A percentile compares a stretch with the other conserved stretches of the same genome.
Conservation (phyloP, 2,329 filamentous ascomycete genomes). For the Seiridium unicorne region DNA sequence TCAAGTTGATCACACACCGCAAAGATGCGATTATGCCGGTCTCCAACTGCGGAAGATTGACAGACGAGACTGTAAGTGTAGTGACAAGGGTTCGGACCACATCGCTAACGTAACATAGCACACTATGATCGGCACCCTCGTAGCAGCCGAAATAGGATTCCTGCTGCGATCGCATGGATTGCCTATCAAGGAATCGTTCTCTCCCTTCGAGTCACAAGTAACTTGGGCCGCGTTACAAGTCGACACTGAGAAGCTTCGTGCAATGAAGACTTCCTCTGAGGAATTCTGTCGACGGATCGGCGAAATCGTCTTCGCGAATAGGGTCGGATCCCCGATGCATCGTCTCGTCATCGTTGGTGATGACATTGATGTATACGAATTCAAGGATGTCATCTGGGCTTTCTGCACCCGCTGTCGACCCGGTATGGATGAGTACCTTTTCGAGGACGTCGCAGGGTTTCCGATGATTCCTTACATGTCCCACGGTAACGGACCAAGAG, state of each 20-base stretch:
- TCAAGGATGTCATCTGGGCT: constrained; percentile 47
- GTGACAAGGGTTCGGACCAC: neutral
- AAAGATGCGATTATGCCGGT: constrained; percentile 46
- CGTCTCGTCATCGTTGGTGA: constrained; percentile 44
- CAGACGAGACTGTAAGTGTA: constrained; percentile 35
- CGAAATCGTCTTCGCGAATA: constrained; percentile 39
- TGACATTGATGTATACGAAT: constrained; percentile 46
- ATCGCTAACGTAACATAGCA: neutral
- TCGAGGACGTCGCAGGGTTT: constrained; percentile 41
- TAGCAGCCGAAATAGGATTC: constrained; percentile 39
- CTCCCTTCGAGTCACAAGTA: constrained; percentile 44
- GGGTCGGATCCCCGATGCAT: constrained; percentile 40
- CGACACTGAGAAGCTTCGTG: constrained; percentile 54
- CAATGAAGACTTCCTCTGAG: constrained; percentile 46
- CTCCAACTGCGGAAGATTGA: constrained; percentile 35
- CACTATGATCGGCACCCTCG: constrained; percentile 25
- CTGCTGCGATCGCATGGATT: constrained; percentile 33
- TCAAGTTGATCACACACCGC: constrained; percentile 46
- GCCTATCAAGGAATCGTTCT: constrained; percentile 41
- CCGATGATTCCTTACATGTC: constrained; percentile 45
- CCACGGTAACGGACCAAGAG: constrained; percentile 32
- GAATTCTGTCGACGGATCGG: constrained; percentile 39
- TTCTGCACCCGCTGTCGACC: constrained; percentile 45
- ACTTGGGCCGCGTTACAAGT: constrained; percentile 53
- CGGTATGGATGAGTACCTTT: constrained; percentile 41